These are phyloP conservation scores for Selaginella tamariscina DNA, from an alignment of 75 land plant genomes.

Conservation along the genomic window DNA sequence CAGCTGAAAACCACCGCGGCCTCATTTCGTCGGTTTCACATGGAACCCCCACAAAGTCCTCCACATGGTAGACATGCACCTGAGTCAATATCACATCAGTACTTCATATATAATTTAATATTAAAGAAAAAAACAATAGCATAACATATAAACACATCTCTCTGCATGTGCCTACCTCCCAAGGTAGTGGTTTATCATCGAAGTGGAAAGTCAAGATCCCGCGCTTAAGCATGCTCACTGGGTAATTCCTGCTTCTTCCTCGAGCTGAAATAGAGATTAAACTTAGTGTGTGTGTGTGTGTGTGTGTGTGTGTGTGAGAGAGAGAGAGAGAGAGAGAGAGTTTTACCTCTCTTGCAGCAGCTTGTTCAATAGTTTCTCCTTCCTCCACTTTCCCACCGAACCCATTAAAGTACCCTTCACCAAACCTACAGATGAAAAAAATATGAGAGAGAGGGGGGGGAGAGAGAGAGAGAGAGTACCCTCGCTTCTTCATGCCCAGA, in stretches of 20 bases:
- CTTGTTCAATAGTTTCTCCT: slow-evolving; percentile 34
- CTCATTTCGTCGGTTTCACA: slow-evolving; percentile 34
- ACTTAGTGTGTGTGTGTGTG: no score
- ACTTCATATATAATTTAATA: no score
- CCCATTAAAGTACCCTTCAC: slow-evolving; percentile 37
- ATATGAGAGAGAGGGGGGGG: neutral
- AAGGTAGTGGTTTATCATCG: slow-evolving; percentile 35
- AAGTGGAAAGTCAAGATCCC: slow-evolving; percentile 37
- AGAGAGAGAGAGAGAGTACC: slow-evolving; percentile 13
- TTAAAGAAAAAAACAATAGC: no score
- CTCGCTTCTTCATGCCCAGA: slow-evolving; percentile 33
- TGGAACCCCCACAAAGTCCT: slow-evolving; percentile 21
- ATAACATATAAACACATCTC: no score
- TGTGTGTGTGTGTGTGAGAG: neutral
- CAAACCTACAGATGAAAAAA: slow-evolving; percentile 23
- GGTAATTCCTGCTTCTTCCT: slow-evolving; percentile 29
- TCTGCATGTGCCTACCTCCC: slow-evolving; percentile 38
- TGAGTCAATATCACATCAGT: no score
- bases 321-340: neutral
- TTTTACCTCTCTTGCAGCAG: slow-evolving; percentile 29
- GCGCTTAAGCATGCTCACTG: slow-evolving; percentile 23
- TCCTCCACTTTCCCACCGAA: slow-evolving; percentile 42
- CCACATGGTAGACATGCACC: slow-evolving; percentile 28
- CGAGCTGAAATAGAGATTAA: slow-evolving; percentile 24
- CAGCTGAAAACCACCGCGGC: slow-evolving; percentile 23